phyloP scores from a whole-genome alignment of 345 rosid species.

The Arabidopsis suecica region DNA sequence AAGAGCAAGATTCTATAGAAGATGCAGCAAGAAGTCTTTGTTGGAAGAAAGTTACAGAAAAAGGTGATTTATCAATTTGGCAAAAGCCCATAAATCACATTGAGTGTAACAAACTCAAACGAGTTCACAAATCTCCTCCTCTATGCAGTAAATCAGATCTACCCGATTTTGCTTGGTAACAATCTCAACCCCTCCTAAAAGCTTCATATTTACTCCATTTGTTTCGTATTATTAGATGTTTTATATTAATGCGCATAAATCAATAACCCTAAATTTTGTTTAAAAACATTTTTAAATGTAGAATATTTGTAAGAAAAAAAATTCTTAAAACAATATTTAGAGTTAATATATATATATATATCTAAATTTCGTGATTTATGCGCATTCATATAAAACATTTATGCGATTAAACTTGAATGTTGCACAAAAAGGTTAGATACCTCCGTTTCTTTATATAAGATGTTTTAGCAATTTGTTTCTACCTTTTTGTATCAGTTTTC shows the following conservation, averaged over 20 bases:
- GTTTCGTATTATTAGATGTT: not conserved
- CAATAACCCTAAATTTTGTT: not conserved
- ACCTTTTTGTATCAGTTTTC: no score
- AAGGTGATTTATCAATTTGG: constrained; percentile 73
- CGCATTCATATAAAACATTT: no score
- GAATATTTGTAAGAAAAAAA: no score
- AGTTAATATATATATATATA: no score
- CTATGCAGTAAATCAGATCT: constrained; percentile 71
- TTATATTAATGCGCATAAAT: no score
- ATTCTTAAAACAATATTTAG: no score
- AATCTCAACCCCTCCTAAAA: not conserved
- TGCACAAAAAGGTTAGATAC: no score
- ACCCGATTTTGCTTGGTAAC: constrained; percentile 81
- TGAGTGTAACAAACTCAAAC: constrained; percentile 63
- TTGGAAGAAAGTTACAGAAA: constrained; percentile 90
- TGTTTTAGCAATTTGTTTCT: no score
- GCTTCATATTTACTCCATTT: not conserved
- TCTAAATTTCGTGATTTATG: no score
- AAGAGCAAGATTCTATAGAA: constrained; percentile 91
- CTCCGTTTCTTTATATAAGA: no score
- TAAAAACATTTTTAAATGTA: not conserved
- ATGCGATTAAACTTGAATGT: not conserved
- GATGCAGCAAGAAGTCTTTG: constrained; percentile 71
- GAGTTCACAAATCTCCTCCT: constrained; percentile 59
- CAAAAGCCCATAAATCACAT: constrained; percentile 89